Base-by-base conservation (phyloP, 257 asterid genomes). In the Penstemon eatonii region DNA sequence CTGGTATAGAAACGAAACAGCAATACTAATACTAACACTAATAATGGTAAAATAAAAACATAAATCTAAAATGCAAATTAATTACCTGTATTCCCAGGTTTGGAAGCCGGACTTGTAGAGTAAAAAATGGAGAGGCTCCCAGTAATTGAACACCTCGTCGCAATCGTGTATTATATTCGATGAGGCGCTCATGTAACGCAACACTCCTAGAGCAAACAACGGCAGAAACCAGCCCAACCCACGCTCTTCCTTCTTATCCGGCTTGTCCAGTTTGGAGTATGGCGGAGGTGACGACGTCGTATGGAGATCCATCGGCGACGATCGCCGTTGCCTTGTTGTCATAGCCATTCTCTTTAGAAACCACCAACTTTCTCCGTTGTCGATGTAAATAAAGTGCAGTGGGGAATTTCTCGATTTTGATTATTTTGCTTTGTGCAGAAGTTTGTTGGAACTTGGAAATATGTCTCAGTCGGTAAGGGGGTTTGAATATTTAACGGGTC, bases 121-220 rank as follows among this genome's bases (percentile, higher is more conserved):
- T 38, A 94, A 86, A 76, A 81, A 91, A 69, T 94, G 99, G 54
- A 91, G 93, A 40, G 99, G 99, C 85, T 94, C 99, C 97, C 99
- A 94, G 63, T 94, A 94, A 89, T 94, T 94, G 82, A 91, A 94
- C 54, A 89, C 96, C 85, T 94, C 99, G 7, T 94, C 99, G 76
- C 99, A 94, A 66, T 94, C 97, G 81, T 91, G 99, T 62, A 94
- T 87, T 25, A 94, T 91, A 76, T 94, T 94, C 3, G 99, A 83
- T 3, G 96, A 80, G 47, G 96, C 96, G 76, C 99, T 94, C 96
- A 86, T 89, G 76, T 94, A 85, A 50, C 97, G 88, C 9, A 94
- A 69, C 66, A 83, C 10, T 54, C 91, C 96, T 38, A 94, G 85
- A 37, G 90, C 55, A 3, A 91, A 19, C 76, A 94, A 18, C 60